Evolutionary conservation across 768 basidiomycete species (phyloP).

Genomic region (Ramaria rubella): DNA sequence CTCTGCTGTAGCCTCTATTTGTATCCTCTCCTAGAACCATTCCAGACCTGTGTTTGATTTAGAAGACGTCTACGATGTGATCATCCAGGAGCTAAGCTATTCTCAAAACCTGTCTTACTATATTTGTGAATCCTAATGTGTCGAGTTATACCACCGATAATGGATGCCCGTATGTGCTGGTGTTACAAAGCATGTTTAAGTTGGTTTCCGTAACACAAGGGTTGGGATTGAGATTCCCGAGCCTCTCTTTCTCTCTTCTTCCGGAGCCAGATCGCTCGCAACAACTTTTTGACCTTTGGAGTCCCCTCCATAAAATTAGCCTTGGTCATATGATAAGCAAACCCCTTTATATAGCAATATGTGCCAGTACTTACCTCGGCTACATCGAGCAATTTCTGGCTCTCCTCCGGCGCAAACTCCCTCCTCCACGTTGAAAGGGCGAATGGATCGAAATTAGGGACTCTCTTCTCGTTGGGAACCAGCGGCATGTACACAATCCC

Average conservation of each 20-base stretch:
- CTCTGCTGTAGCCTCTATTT: neutral
- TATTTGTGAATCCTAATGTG: too few species aligned
- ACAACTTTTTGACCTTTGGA: slow-evolving; percentile 16
- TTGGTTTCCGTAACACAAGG: too few species aligned
- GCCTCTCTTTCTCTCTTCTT: slow-evolving; percentile 12
- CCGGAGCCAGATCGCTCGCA: slow-evolving; percentile 20
- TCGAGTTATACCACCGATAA: too few species aligned
- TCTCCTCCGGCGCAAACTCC: slow-evolving; percentile 16
- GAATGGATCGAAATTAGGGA: slow-evolving; percentile 18
- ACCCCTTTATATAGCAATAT: neutral
- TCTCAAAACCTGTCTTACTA: too few species aligned
- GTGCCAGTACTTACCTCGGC: slow-evolving; percentile 14
- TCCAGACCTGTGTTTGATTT: neutral
- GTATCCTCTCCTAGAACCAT: neutral
- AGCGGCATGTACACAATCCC: slow-evolving; percentile 22
- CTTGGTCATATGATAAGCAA: slow-evolving; percentile 2
- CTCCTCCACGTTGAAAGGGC: slow-evolving; percentile 18
- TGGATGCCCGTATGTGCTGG: too few species aligned
- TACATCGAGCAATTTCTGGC: slow-evolving; percentile 16
- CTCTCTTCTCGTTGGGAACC: slow-evolving; percentile 14
- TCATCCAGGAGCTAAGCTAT: too few species aligned
- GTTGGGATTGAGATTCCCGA: too few species aligned
- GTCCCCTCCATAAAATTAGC: slow-evolving; percentile 17
- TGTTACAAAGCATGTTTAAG: too few species aligned
- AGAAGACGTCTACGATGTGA: too few species aligned